phyloP scores from a whole-genome alignment of 2,329 filamentous ascomycete species.

The Cadophora malorum region DNA sequence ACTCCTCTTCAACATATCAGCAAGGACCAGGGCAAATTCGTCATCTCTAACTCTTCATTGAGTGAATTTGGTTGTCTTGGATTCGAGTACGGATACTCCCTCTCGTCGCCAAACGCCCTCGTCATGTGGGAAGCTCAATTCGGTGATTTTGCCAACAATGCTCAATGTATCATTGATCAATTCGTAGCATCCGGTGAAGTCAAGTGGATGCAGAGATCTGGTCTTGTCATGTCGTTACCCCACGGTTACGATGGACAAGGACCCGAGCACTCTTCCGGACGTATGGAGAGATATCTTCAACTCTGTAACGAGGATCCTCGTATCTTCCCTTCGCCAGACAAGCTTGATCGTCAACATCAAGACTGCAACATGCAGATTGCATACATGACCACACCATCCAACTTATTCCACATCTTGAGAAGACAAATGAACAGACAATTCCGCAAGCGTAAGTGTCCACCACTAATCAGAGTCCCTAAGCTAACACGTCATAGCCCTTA shows the following conservation, averaged over 20 bases:
- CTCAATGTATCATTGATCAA: constrained; percentile 98
- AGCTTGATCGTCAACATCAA: constrained; percentile 95
- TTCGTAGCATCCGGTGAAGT: constrained; percentile 97
- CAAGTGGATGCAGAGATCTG: constrained; percentile 98
- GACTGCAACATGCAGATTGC: constrained; percentile 99
- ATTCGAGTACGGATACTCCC: constrained; percentile 98
- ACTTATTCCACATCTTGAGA: constrained; percentile 94
- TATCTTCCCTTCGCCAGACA: constrained; percentile 85
- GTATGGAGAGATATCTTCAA: constrained; percentile 96
- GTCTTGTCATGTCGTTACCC: constrained; percentile 93
- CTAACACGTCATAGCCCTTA: constrained; percentile 66
- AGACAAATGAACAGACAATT: constrained; percentile 99
- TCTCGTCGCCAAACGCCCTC: constrained; percentile 94
- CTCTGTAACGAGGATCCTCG: constrained; percentile 97
- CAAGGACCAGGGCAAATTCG: constrained; percentile 92
- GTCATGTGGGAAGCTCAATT: constrained; percentile 99
- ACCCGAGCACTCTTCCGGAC: constrained; percentile 96
- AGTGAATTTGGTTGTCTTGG: constrained; percentile 77
- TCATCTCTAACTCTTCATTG: constrained; percentile 94
- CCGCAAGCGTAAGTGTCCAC: constrained; percentile 82
- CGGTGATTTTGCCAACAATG: constrained; percentile 99
- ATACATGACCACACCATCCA: constrained; percentile 95
- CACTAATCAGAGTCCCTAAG: neutral
- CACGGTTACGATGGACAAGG: constrained; percentile 99
- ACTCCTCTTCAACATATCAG: constrained; percentile 89